Base-by-base conservation (phyloP, 257 asterid genomes). In the Echites panduratus region DNA sequence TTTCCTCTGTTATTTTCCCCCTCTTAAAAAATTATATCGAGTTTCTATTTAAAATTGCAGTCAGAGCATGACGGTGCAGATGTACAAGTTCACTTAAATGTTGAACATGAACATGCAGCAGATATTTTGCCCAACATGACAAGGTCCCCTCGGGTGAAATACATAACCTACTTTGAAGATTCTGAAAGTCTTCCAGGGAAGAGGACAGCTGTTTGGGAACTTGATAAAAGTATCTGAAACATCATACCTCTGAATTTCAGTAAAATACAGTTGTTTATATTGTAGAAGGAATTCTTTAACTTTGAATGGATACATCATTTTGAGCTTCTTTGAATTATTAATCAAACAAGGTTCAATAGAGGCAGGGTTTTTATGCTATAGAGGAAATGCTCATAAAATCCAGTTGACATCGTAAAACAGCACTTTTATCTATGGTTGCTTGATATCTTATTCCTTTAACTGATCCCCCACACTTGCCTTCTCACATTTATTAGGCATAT, bases 171-270 rank as follows among this genome's bases (percentile, higher is more conserved):
- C 82, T 94, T 87, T 69, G 99, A 94, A 89, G 99, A 94, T 80
- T 85, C 98, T 79, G 97, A 89, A 83, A 91, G 96, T 82, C 88
- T 84, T 79, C 96, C 90, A 22, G 99, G 97, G 83, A 87, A 84
- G 84, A 90, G 98, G 81, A 94, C 99, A 61, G 96, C 99, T 73
- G 96, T 94, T 74, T 94, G 99, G 99, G 99, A 94, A 85, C 85
- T 94, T 83, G 99, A 94, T 82, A 92, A 94, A 87, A 87, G 99
- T 92, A 76, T 74, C 70, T 76, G 75, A 24, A 57, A 67, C 71
- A 61, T 72, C 80, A 69, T 70, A 69, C 61, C 73, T 72, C 27
- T 35, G 27, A 75, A 35, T 44, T 74, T 69, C 27, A 19, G 68
- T 35, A 17, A 27, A 27, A 40, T 32, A 27, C 67, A 40, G 24